Evolutionary conservation across 352 stramenopile genomes (phyloP), one percentile per base, ranked within the genome.

Genomic region (Phytophthora uliginosa): DNA sequence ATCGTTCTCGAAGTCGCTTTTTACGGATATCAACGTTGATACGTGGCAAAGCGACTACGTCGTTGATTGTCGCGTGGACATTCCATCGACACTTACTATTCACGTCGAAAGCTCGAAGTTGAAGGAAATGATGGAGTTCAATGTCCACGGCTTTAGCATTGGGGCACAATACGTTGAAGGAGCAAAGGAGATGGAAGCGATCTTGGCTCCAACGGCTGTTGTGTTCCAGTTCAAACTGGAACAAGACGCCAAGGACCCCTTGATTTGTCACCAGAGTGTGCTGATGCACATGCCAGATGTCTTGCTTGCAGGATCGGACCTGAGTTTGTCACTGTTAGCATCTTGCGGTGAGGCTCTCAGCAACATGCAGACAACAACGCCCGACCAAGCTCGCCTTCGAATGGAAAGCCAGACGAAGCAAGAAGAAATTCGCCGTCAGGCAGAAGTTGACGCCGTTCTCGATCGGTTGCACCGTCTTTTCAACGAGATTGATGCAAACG

Each of bases 401-500:
- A 71, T 84, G 3, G 69, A 92, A 66, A 90, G 81, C 61, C 75
- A 77, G 15, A 62, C 79, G 57, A 88, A 90, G 33, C 81, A 92
- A 64, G 77, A 85, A 1, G 81, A 88, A 34, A 59, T 91, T 59
- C 71, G 71, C 9, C 77, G 79, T 28, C 78, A 91, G 69, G 80
- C 82, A 0, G 78, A 93, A 68, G 65, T 93, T 45, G 78, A 91
- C 52, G 63, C 71, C 52, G 72, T 92, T 42, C 63, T 92, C 24
- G 75, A 79, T 15, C 80, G 84, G 20, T 75, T 92, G 54, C 86
- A 86, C 22, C 81, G 76, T 53, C 73, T 92, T 34, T 92, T 92
- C 54, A 82, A 94, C 54, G 83, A 92, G 38, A 93, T 94, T 60
- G 86, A 93, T 69, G 74, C 76, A 24, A 89, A 94, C 52, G 68